Conservation (phyloP, 2,329 filamentous ascomycete genomes). For the Exophiala mesophila region DNA sequence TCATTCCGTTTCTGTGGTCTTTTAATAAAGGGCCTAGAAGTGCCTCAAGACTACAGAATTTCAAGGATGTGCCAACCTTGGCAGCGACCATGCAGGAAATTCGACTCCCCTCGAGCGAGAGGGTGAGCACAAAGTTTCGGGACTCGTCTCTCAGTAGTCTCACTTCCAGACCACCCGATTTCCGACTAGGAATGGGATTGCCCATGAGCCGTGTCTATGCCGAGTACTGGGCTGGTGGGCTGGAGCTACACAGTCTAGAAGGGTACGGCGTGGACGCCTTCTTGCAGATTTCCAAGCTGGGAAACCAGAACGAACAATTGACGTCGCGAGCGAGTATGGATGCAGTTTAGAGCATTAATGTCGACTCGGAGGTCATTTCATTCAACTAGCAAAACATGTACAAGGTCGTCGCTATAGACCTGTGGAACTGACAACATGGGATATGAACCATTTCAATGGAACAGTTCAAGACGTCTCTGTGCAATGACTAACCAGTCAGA, state of each 20-base stretch:
- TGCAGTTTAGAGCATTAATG: conserved; percentile 58
- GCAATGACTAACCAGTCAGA: too few relatives aligned
- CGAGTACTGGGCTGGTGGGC: conserved; percentile 93
- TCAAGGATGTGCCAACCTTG: conserved; percentile 81
- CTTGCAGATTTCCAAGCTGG: conserved; percentile 89
- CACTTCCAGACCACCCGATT: conserved; percentile 75
- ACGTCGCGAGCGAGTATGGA: conserved; percentile 73
- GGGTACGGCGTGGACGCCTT: conserved; percentile 96
- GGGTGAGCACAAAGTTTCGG: conserved; percentile 32
- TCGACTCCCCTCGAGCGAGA: conserved; percentile 26
- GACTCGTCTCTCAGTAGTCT: conserved; percentile 72
- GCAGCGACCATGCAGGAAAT: conserved; percentile 85
- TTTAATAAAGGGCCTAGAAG: conserved; percentile 89
- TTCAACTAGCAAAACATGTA: too few relatives aligned
- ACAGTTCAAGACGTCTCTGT: too few relatives aligned
- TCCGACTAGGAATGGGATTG: conserved; percentile 85
- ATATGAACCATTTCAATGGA: too few relatives aligned
- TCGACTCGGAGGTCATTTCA: too few relatives aligned
- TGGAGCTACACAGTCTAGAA: conserved; percentile 87
- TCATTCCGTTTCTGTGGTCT: conserved; percentile 88
- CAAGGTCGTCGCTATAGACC: too few relatives aligned
- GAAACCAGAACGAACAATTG: conserved; percentile 96
- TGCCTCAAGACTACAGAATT: conserved; percentile 72
- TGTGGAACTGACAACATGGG: too few relatives aligned
- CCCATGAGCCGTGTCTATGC: conserved; percentile 93